Percentiles rank a stretch among this genome's conserved stretches.
Conservation (phyloP, 2,329 filamentous ascomycete genomes). For the Xylariaceae sp. region DNA sequence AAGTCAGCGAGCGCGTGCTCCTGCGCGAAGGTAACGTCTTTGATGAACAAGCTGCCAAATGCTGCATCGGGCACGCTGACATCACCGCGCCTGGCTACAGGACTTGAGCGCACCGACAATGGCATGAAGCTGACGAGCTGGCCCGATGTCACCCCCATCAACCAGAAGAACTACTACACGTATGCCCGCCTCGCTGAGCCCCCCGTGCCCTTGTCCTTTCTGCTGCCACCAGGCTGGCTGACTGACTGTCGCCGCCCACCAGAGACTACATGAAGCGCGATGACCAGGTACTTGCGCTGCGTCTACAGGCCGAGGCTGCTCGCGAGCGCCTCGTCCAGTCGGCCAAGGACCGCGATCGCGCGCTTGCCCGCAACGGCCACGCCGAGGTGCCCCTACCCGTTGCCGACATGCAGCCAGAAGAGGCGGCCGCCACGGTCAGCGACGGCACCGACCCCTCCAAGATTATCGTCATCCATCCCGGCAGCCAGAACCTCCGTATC, state of each 20-base stretch:
- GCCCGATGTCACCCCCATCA: conserved; percentile 89
- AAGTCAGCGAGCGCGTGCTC: conserved; percentile 59
- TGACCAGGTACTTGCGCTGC: conserved; percentile 85
- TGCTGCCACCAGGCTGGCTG: conserved; percentile 4
- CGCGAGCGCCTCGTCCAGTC: conserved; percentile 76
- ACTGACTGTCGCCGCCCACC: conserved; percentile 16
- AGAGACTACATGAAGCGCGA: conserved; percentile 98
- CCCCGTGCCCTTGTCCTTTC: not conserved
- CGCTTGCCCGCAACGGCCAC: conserved; percentile 66
- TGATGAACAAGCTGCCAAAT: conserved; percentile 1
- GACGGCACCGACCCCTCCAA: conserved; percentile 71
- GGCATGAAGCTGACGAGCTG: conserved; percentile 93
- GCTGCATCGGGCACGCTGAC: conserved; percentile 4
- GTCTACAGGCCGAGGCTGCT: conserved; percentile 80
- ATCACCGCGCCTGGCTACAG: conserved; percentile 42
- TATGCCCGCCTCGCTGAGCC: conserved; percentile 34
- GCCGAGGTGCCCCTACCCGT: conserved; percentile 56
- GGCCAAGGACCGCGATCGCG: conserved; percentile 81
- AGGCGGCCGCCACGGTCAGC: conserved; percentile 44
- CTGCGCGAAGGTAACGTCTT: conserved; percentile 45
- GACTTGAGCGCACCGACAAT: conserved; percentile 94
- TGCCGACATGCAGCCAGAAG: conserved; percentile 53
- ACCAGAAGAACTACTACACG: conserved; percentile 99
- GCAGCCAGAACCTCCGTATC: conserved; percentile 90
- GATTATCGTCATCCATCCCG: conserved; percentile 89